Conservation (phyloP, 169 alveolate genomes). For the Plasmodium billcollinsi region DNA sequence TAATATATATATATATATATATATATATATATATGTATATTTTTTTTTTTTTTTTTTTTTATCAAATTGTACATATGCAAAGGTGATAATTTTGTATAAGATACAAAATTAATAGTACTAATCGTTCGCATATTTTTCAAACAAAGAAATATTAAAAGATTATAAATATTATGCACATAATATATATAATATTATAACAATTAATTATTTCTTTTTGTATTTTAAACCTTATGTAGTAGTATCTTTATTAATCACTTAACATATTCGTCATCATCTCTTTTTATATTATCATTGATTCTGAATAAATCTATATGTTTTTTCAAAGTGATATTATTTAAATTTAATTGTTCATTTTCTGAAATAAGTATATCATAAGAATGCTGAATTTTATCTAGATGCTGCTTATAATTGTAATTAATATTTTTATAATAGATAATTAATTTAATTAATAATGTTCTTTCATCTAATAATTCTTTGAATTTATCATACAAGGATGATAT, state of each 20-base stretch:
- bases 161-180: no score
- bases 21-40: no score
- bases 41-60: no score
- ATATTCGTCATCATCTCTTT: not conserved
- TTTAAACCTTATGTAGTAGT: no score
- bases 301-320: slow-evolving; percentile 30
- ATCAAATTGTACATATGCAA: no score
- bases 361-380: slow-evolving; percentile 17
- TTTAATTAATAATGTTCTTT: slow-evolving; percentile 38
- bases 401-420: slow-evolving; percentile 1
- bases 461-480: slow-evolving; percentile 32
- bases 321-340: slow-evolving; percentile 42
- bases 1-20: no score
- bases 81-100: no score
- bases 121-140: no score
- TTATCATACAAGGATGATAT: slow-evolving; percentile 4
- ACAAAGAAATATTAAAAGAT: no score
- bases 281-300: not conserved
- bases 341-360: slow-evolving; percentile 54
- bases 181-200: no score
- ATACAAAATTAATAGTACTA: no score
- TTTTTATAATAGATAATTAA: slow-evolving; percentile 14
- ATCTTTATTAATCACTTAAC: not conserved
- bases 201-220: no score
- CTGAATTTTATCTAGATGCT: slow-evolving; percentile 13